A percentile compares a stretch with the other conserved stretches of the same genome.
Evolutionary conservation across 768 basidiomycete species (phyloP).

Genomic region (Lentinula boryana): DNA sequence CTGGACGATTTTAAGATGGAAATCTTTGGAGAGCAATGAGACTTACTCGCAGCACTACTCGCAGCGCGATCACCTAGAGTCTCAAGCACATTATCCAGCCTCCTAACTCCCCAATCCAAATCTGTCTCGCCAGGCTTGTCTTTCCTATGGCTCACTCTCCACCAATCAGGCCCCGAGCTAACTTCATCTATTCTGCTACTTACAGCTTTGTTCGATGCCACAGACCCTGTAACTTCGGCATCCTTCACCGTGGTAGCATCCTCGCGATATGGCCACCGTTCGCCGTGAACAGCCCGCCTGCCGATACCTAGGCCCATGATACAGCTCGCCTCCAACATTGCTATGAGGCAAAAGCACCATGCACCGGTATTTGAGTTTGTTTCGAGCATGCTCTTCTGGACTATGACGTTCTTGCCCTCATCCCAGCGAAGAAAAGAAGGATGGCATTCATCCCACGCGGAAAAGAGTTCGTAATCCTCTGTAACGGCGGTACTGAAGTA

Average conservation of each 20-base stretch:
- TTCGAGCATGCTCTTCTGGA: constrained; percentile 73
- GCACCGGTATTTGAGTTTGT: constrained; percentile 73
- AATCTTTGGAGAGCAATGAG: neutral
- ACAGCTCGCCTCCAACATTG: constrained; percentile 66
- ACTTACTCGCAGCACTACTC: constrained; percentile 40
- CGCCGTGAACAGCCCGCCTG: constrained; percentile 20
- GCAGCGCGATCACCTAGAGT: constrained; percentile 46
- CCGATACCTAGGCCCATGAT: constrained; percentile 60
- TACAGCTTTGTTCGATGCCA: neutral
- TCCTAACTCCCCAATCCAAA: constrained; percentile 36
- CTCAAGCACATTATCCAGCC: constrained; percentile 36
- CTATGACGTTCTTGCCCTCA: constrained; percentile 54
- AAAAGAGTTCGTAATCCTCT: constrained; percentile 11
- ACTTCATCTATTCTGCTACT: neutral
- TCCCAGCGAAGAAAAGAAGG: constrained; percentile 68
- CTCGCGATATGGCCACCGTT: neutral
- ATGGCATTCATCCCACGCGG: constrained; percentile 66
- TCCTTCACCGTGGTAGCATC: neutral
- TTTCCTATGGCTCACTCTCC: constrained; percentile 16
- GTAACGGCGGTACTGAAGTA: neutral
- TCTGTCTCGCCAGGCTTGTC: constrained; percentile 21
- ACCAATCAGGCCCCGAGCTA: neutral
- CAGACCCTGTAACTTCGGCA: neutral
- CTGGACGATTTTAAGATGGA: neutral
- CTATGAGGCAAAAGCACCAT: constrained; percentile 78